Evolutionary conservation across 1,284 basidiomycete species (phyloP), one percentile per base, ranked within the genome.

Genomic region (Singerocomus inundabilis): DNA sequence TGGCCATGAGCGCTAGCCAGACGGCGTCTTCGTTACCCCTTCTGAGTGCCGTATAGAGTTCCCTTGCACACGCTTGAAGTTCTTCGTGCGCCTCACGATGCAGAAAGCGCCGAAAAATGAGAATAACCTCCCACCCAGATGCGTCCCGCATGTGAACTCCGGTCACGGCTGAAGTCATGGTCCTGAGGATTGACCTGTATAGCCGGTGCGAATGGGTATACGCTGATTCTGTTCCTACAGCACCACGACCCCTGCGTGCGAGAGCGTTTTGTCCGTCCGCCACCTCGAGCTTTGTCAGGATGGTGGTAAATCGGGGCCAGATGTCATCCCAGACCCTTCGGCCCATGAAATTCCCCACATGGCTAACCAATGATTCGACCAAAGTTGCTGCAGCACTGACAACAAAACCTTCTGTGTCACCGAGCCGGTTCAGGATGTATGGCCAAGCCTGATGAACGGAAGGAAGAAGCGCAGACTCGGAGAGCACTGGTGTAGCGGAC

Each of bases 381-480:
- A 95, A 72, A 3, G 69, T 71, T 1, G 85, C 84, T 0, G 91
- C 85, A 34, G 86, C 85, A 51, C 79, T 79, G 45, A 91, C 81
- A 30, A 97, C 91, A 60, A 83, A 93, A 1, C 83, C 74, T 62
- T 91, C 83, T 0, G 75, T 44, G 62, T 95, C 90, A 18, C 71
- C 67, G 11, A 97, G 73, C 7, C 94, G 80, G 58, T 92, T 91
- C 43, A 97, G 71, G 57, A 98, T 82, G 67, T 87, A 88, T 15
- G 91, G 89, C 94, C 94, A 98, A 1, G 89, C 86, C 26, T 79
- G 76, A 67, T 97, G 88, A 41, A 97, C 81, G 9, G 88, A 78
- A 1, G 92, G 88, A 37, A 97, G 77, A 15, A 96, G 77, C 16
- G 86, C 81, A 10, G 82, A 80, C 57, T 86, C 83, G 0, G 86